Evolutionary conservation across 257 asterid genomes (phyloP), one percentile per base, ranked within the genome.

Genomic region (Leptodermis oblonga): DNA sequence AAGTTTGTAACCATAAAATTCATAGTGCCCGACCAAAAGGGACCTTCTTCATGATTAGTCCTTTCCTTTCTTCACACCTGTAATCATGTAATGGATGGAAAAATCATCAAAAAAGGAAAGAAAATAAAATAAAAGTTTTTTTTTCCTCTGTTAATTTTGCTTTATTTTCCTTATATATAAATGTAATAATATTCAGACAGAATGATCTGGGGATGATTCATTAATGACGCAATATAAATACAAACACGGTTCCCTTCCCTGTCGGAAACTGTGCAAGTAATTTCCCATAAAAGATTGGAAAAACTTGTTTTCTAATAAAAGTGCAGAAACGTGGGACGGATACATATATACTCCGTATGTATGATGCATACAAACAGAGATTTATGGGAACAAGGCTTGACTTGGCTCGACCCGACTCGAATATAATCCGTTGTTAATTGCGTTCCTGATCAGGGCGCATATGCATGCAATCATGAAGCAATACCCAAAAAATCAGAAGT

Each of bases 401-500:
- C n/a, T 34, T n/a, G 51, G 34, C 36, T 68, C 22, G 52, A 14
- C 46, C 10, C 43, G 43, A 4, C 4, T n/a, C n/a, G 4, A 39
- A 39, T 39, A 4, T 4, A 39, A 39, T 10, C 10, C 43, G 7
- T 4, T 39, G 9, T 10, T 39, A 39, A 4, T 4, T 39, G 7
- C 10, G 43, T 39, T 52, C 25, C 59, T 20, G 28, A 22, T 17
- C 22, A 12, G 8, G 11, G 20, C 14, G 43, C 66, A 51, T 52
- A 41, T 52, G 71, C 62, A 5, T 36, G 52, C 52, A 22, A 67
- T 67, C 71, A 34, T 67, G 45, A 23, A 12, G 10, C 10, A 62
- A 2, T 17, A 17, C 71, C 43, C 36, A 4, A 51, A n/a, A 74
- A 68, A 68, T 74, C 70, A 23, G 59, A 61, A 30, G 4, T 60